Evolutionary conservation across 192 early-diverging fungal species (phyloP).

Genomic region (Gryganskiella cystojenkinii): DNA sequence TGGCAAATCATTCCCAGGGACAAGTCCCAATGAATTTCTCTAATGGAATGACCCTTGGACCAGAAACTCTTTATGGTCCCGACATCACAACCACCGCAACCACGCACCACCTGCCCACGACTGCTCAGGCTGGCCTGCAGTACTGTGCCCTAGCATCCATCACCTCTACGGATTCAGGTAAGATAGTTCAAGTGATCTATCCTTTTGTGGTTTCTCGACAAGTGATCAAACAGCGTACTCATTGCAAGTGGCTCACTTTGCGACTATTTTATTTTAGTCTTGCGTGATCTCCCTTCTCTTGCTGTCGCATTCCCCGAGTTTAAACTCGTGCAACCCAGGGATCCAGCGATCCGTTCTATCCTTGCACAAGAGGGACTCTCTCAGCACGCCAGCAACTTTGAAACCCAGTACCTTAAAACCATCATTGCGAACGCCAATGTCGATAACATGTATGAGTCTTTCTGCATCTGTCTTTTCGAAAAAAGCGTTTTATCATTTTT

Average conservation of each 20-base stretch:
- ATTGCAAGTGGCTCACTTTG: no score
- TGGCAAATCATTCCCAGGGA: neutral
- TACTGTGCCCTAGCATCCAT: slow-evolving; percentile 36
- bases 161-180: slow-evolving; percentile 34
- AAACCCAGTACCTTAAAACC: slow-evolving; percentile 20
- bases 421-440: slow-evolving; percentile 16
- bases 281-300: slow-evolving; percentile 35
- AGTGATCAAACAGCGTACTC: no score
- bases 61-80: neutral
- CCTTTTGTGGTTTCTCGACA: no score
- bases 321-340: slow-evolving; percentile 2
- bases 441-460: slow-evolving; percentile 22
- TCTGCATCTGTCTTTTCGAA: neutral
- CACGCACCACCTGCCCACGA: slow-evolving; percentile 6
- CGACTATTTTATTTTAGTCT: slow-evolving; percentile 11
- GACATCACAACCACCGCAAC: neutral
- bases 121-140: slow-evolving; percentile 29
- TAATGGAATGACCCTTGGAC: neutral
- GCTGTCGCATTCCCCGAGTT: slow-evolving; percentile 27
- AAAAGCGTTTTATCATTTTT: neutral
- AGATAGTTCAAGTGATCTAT: no score
- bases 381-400: slow-evolving; percentile 8
- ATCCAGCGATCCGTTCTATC: neutral
- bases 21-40: neutral
- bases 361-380: neutral